Base-by-base conservation (phyloP, 352 stramenopile genomes). In the Phytophthora lateralis region DNA sequence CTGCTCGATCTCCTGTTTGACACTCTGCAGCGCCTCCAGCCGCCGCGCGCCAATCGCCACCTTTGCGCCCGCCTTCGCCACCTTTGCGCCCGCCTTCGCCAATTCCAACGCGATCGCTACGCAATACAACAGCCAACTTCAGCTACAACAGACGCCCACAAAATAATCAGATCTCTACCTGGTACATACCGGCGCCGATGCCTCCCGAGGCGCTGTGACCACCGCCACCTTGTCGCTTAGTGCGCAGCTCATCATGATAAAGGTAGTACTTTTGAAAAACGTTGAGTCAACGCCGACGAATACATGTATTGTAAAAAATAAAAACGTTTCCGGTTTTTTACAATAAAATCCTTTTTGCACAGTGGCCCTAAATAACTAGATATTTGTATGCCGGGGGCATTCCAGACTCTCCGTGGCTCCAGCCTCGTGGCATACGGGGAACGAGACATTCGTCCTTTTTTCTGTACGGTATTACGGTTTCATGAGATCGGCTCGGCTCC, bases 201-300 rank as follows among this genome's bases (percentile, higher is more conserved):
- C 92, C 92, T 20, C 78, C 90, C 0, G 89, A 96, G 9, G 90
- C 92, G 38, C 91, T n/a, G 90, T 95, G 34, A 98, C 80, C 37
- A 97, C 69, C 1, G 76, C 90, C 47, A 97, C 83, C 66, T 97
- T 96, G 21, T 73, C 71, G 12, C 54, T 57, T 49, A 98, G 55
- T 44, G 24, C 6, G 39, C 14, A 24, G 14, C 53, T 45, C 56
- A 59, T 65, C 17, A 11, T 56, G 8, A 7, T 17, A 43, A n/a
- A 37, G 12, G 7, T 37, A 8, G 17, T 7, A 32, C 32, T 35
- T 12, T 14, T 6, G 26, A 29, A 29, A 29, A 29, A 29, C 6
- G 26, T 6, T 29, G 26, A 29, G 26, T 29, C n/a, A n/a, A n/a
- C n/a, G n/a, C n/a, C n/a, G n/a, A n/a, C n/a, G n/a, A n/a, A n/a